A percentile compares a stretch with the other conserved stretches of the same genome.
Conservation (phyloP, 1,139 yeast species). For the Geotrichum aggregatum region DNA sequence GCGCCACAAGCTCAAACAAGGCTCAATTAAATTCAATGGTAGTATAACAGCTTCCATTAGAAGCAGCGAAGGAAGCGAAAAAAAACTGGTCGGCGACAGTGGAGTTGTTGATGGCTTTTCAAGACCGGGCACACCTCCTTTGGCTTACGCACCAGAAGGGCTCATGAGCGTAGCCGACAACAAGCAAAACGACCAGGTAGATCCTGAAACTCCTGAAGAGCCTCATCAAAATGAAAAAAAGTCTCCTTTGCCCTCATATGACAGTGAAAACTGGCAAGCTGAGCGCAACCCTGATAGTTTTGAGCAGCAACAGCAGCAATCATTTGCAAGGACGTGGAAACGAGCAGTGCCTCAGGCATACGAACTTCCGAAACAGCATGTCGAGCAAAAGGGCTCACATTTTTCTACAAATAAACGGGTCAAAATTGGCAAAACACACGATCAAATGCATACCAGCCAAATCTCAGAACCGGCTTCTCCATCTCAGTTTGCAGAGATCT, state of each 20-base stretch:
- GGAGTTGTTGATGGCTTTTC: conserved; percentile 25
- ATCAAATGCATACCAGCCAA: neutral
- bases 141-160: conserved; percentile 29
- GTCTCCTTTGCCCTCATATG: neutral
- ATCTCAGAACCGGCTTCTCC: conserved; percentile 12
- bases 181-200: conserved; percentile 8
- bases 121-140: conserved; percentile 30
- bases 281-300: neutral
- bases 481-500: conserved; percentile 17
- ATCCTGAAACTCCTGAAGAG: neutral
- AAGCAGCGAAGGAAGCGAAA: neutral
- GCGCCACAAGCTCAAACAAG: conserved; percentile 18
- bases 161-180: conserved; percentile 24
- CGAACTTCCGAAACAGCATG: neutral
- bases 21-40: neutral
- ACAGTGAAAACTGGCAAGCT: neutral
- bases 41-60: neutral
- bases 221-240: neutral
- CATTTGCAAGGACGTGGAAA: conserved; percentile 18
- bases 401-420: conserved; percentile 1
- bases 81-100: neutral
- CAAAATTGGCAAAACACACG: conserved; percentile 1
- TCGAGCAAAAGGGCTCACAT: neutral
- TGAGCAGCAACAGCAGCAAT: neutral
- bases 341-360: conserved; percentile 16